phyloP scores from a whole-genome alignment of 169 alveolate genomes.

The Plasmodium berghei region DNA sequence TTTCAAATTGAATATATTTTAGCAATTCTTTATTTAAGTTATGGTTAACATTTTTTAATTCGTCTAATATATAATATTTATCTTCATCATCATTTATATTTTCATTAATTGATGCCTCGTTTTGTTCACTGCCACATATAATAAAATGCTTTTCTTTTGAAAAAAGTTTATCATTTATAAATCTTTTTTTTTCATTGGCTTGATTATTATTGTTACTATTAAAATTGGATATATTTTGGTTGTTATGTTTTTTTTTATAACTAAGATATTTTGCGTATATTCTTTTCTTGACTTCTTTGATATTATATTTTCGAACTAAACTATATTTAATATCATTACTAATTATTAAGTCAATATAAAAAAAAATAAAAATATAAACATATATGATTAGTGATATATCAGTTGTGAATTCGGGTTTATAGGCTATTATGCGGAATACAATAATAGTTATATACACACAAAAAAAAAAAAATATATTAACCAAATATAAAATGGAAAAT shows the following conservation, averaged over 20 bases:
- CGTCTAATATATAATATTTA: constrained; percentile 8
- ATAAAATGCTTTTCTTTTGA: constrained; percentile 45
- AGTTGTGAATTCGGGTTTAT: constrained; percentile 16
- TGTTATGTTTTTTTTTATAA: background rate
- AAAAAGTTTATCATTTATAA: constrained; percentile 13
- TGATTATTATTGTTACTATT: background rate
- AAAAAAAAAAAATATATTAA: constrained; percentile 42
- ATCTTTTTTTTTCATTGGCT: background rate
- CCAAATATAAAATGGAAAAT: constrained; percentile 40
- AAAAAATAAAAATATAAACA: constrained; percentile 33
- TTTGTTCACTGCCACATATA: background rate
- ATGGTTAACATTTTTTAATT: constrained; percentile 38
- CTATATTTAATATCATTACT: constrained; percentile 42
- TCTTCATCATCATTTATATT: constrained; percentile 1
- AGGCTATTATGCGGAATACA: background rate
- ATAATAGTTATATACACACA: constrained; percentile 33
- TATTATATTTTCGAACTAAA: constrained; percentile 30
- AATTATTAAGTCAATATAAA: constrained; percentile 42
- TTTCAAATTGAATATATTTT: constrained; percentile 67
- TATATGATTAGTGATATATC: constrained; percentile 26
- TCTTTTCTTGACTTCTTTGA: constrained; percentile 47
- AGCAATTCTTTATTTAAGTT: constrained; percentile 36
- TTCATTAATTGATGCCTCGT: background rate
- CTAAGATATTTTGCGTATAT: constrained; percentile 20
- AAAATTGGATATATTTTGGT: background rate